Evolutionary conservation across 208 protist genomes (phyloP).

Genomic region (Leptomonas pyrrhocoris): DNA sequence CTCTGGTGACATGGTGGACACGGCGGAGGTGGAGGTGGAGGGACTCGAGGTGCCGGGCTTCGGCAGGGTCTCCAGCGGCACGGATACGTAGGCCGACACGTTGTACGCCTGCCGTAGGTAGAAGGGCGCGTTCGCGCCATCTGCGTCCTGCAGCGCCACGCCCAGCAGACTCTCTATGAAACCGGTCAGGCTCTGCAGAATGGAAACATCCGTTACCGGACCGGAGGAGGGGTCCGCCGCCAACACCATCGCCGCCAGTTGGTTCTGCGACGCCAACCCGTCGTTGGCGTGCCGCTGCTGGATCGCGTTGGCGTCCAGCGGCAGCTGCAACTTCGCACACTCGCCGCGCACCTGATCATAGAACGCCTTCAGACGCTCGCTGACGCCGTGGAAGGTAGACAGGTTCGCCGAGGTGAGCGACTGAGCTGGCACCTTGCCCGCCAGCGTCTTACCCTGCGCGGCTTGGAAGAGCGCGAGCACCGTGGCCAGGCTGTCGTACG

Average conservation of each 20-base stretch:
- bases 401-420: slow-evolving; percentile 49
- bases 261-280: slow-evolving; percentile 84
- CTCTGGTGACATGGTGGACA: slow-evolving; percentile 34
- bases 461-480: slow-evolving; percentile 79
- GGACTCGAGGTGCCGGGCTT: slow-evolving; percentile 10
- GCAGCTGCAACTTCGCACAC: slow-evolving; percentile 66
- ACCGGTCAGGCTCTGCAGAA: slow-evolving; percentile 73
- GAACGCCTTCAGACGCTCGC: slow-evolving; percentile 70
- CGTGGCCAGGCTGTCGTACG: slow-evolving; percentile 74
- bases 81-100: slow-evolving; percentile 73
- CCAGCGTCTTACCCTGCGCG: slow-evolving; percentile 51
- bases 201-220: slow-evolving; percentile 40
- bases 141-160: slow-evolving; percentile 75
- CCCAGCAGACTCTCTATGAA: slow-evolving; percentile 83
- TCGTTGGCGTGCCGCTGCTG: slow-evolving; percentile 83
- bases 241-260: slow-evolving; percentile 83
- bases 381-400: slow-evolving; percentile 43
- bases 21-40: slow-evolving; percentile 11
- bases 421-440: slow-evolving; percentile 27
- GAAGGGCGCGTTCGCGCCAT: slow-evolving; percentile 73
- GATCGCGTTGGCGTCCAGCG: slow-evolving; percentile 71
- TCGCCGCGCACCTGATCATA: slow-evolving; percentile 68
- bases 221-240: slow-evolving; percentile 55
- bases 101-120: slow-evolving; percentile 84
- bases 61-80: slow-evolving; percentile 47